Percentiles rank a stretch among this genome's conserved stretches.
Conservation (phyloP, 257 asterid genomes). For the Solanum acaule region DNA sequence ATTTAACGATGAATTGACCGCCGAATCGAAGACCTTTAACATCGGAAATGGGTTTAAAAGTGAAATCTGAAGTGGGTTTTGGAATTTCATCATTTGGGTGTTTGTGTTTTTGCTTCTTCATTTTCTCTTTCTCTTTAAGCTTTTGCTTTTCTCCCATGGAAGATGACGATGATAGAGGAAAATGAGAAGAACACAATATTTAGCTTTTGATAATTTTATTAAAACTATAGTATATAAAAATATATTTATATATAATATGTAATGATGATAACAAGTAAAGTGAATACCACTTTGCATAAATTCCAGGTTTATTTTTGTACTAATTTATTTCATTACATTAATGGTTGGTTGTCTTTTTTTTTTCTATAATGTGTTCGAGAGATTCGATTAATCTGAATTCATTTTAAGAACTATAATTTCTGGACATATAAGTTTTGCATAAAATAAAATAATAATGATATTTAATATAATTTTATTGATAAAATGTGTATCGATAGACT, state of each 20-base stretch:
- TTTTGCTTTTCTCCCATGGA: constrained; percentile 35
- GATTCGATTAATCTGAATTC: neutral
- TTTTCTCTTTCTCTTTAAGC: constrained; percentile 5
- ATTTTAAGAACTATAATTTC: neutral
- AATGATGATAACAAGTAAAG: neutral
- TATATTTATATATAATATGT: neutral
- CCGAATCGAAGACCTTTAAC: constrained; percentile 94
- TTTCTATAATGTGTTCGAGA: neutral
- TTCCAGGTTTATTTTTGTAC: neutral
- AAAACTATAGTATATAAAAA: neutral
- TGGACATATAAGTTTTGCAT: too few species aligned
- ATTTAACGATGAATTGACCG: constrained; percentile 84
- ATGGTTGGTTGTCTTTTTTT: neutral
- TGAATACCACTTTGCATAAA: neutral
- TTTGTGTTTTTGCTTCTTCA: constrained; percentile 64
- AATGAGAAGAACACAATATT: neutral
- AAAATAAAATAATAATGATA: neutral
- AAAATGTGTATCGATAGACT: neutral
- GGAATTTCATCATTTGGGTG: constrained; percentile 71
- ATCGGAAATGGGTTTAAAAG: constrained; percentile 57
- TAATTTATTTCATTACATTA: neutral
- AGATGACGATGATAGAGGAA: neutral
- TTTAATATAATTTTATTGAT: neutral
- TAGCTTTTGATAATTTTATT: neutral
- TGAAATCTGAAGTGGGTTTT: constrained; percentile 44